Percentiles rank a stretch among this genome's conserved stretches.
These are phyloP conservation scores for Vinca minor DNA, from an alignment of 257 asterid genomes.

Conservation along the genomic window DNA sequence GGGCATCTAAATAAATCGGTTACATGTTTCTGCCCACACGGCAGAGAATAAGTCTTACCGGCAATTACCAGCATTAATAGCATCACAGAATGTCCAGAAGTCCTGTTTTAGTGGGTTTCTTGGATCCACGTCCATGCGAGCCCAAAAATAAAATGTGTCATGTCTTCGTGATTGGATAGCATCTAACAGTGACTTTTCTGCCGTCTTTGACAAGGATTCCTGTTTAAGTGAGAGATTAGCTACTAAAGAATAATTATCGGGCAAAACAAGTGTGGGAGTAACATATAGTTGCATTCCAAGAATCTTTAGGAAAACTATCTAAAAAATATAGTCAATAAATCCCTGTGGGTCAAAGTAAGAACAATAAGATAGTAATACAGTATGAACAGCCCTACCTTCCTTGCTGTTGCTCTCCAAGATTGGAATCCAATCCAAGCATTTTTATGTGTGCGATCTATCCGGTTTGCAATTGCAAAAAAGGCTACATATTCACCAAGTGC, in stretches of 20 bases:
- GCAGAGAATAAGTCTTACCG: conserved; percentile 40
- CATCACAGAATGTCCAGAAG: conserved; percentile 97
- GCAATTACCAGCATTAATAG: conserved; percentile 91
- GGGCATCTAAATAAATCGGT: neutral
- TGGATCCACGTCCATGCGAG: conserved; percentile 58
- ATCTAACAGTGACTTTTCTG: conserved; percentile 61
- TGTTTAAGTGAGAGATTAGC: conserved; percentile 26
- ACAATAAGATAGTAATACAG: neutral
- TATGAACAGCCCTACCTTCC: conserved; percentile 39
- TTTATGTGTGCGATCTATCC: conserved; percentile 83
- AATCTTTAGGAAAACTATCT: neutral
- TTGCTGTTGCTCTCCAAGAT: conserved; percentile 93
- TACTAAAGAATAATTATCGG: too few species aligned
- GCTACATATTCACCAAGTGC: conserved; percentile 81
- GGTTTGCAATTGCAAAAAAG: conserved; percentile 80
- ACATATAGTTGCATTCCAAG: too few species aligned
- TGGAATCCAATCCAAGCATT: conserved; percentile 99
- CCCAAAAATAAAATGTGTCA: conserved; percentile 86
- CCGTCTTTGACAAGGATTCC: conserved; percentile 68
- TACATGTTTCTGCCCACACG: too few species aligned
- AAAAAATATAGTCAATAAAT: neutral
- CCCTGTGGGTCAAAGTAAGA: neutral
- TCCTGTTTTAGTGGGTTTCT: conserved; percentile 52
- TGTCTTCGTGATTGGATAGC: conserved; percentile 61
- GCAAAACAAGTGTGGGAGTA: too few species aligned